Base-by-base conservation (phyloP, 495 filamentous ascomycete genomes). In the Penicillium samsonianum region DNA sequence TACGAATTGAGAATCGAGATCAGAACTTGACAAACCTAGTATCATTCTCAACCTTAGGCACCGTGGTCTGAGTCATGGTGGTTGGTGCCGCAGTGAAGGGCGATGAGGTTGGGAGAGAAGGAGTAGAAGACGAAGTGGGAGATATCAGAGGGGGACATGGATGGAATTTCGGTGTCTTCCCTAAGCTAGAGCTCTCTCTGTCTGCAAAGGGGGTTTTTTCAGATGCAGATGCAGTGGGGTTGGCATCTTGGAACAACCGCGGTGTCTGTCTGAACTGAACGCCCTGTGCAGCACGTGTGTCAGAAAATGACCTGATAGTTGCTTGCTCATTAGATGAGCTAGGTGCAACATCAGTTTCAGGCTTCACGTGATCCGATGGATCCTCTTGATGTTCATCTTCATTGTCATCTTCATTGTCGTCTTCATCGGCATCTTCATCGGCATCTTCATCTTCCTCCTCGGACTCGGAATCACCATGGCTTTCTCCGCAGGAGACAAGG, bases 241-340 rank as follows among this genome's bases (percentile, higher is more conserved):
- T 38, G 17, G 6, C 16, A 38, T 38, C 35, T 38, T 8, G n/a
- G 16, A 17, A 38, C 0, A n/a, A 12, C 30, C 30, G 16, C 6
- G 17, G 8, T 17, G 16, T 8, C n/a, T 38, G 35, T 17, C 35
- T 38, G 35, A n/a, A n/a, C 35, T 38, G 35, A 17, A 17, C 1
- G 5, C 35, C 5, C 35, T 38, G 35, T 9, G 16, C 0, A 38
- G 35, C 35, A 38, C 10, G 55, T 9, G 55, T 44, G 10, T 26
- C 33, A 31, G 53, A 56, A 17, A 56, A 56, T 7, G 53, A 56
- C 2, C 22, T 28, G 14, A 20, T 47, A 2, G 33, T 49, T n/a
- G 43, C 22, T 12, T 42, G 53, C 22, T n/a, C 53, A 17, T 56
- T 56, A 19, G 14, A 25, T 33, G 48, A 10, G 19, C 30, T 14